A percentile compares a stretch with the other conserved stretches of the same genome.
These are phyloP conservation scores for Fusarium guadeloupense DNA, from an alignment of 2,329 filamentous ascomycete genomes.

Conservation along the genomic window DNA sequence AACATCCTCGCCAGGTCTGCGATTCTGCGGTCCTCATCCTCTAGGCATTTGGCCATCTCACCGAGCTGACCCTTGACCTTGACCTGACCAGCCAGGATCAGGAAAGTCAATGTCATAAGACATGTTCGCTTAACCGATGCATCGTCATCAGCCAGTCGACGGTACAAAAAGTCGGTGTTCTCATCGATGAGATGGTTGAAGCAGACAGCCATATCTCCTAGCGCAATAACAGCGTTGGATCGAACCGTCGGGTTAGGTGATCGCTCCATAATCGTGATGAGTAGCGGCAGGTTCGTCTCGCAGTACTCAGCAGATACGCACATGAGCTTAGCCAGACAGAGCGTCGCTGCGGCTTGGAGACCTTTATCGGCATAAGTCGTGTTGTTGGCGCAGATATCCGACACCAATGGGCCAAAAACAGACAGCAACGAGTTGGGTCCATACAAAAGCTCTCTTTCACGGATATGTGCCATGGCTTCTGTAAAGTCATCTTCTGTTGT, in stretches of 20 bases:
- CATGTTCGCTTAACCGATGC: constrained; percentile 95
- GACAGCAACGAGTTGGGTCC: constrained; percentile 85
- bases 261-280: constrained; percentile 97
- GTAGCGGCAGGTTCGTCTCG: constrained; percentile 87
- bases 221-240: constrained; percentile 94
- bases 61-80: constrained; percentile 99
- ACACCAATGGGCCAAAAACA: constrained; percentile 89
- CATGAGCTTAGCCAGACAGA: constrained; percentile 98
- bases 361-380: constrained; percentile 89
- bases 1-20: constrained; percentile 97
- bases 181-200: constrained; percentile 99
- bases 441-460: constrained; percentile 84
- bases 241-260: constrained; percentile 91
- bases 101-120: constrained; percentile 96
- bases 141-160: constrained; percentile 88
- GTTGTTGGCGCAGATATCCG: constrained; percentile 94
- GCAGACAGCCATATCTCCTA: constrained; percentile 99
- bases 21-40: constrained; percentile 94
- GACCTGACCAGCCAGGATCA: constrained; percentile 96
- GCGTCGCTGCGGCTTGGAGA: constrained; percentile 89
- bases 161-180: constrained; percentile 97
- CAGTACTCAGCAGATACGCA: constrained; percentile 97
- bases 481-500: constrained; percentile 95
- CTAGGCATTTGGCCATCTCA: constrained; percentile 98
- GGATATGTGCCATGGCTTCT: constrained; percentile 84